These are phyloP conservation scores for Cucumis hystrix DNA, from an alignment of 306 rosid species.

Conservation along the genomic window DNA sequence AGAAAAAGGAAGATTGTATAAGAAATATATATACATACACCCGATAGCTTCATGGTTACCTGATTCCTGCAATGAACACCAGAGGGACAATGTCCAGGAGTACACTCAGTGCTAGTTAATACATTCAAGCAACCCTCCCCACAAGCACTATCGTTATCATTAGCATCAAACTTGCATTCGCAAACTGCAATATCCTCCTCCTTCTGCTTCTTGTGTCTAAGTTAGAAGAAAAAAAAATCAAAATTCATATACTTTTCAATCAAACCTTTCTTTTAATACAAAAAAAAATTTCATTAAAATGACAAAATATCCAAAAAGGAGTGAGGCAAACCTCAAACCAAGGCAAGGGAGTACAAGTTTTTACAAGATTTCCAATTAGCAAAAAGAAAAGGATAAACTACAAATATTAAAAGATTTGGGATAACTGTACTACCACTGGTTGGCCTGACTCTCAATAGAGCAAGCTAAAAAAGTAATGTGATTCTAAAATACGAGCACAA, in stretches of 20 bases:
- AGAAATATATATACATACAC: background rate
- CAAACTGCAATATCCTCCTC: slow-evolving; percentile 86
- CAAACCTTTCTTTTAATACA: background rate
- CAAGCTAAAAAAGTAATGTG: background rate
- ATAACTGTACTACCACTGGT: background rate
- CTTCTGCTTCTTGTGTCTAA: slow-evolving; percentile 68
- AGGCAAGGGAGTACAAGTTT: background rate
- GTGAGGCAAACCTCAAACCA: background rate
- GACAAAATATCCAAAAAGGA: background rate
- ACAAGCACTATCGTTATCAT: slow-evolving; percentile 58
- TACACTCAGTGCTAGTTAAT: slow-evolving; percentile 82
- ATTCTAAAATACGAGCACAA: background rate
- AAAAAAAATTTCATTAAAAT: background rate
- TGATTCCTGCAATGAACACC: slow-evolving; percentile 66
- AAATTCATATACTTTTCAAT: background rate
- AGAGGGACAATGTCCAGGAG: slow-evolving; percentile 71
- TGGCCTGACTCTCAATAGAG: background rate
- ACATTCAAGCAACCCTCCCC: slow-evolving; percentile 87
- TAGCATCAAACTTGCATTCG: slow-evolving; percentile 43
- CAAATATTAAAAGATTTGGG: background rate
- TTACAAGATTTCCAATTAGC: background rate
- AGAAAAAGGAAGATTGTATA: background rate
- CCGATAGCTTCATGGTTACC: slow-evolving; percentile 21
- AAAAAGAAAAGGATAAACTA: background rate
- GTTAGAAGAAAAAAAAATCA: background rate